A percentile compares a stretch with the other conserved stretches of the same genome.
phyloP scores from a whole-genome alignment of 1,284 basidiomycete species.

The Leccinum solheimii region DNA sequence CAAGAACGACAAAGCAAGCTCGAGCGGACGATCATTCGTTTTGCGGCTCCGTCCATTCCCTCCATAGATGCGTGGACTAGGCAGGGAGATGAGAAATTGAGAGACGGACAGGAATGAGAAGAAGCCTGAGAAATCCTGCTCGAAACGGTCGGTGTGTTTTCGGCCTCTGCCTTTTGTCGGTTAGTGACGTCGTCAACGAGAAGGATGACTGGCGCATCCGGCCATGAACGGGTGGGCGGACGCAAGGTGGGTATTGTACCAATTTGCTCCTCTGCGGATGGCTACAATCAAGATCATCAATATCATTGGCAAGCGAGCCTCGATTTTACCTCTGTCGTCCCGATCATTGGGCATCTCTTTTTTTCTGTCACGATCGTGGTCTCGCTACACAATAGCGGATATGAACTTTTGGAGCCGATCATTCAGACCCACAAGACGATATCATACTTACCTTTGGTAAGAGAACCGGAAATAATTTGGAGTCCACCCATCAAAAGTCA shows the following conservation, averaged over 20 bases:
- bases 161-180: slow-evolving; percentile 68
- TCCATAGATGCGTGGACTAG: slow-evolving; percentile 81
- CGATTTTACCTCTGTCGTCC: slow-evolving; percentile 77
- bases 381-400: slow-evolving; percentile 48
- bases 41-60: slow-evolving; percentile 53
- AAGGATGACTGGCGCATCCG: slow-evolving; percentile 61
- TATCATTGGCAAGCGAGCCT: too few relatives aligned
- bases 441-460: not conserved
- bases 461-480: not conserved
- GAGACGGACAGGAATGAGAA: not conserved
- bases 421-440: not conserved
- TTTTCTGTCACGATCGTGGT: slow-evolving; percentile 76
- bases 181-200: slow-evolving; percentile 93
- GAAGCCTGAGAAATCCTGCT: slow-evolving; percentile 40
- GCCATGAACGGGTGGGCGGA: slow-evolving; percentile 54
- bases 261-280: slow-evolving; percentile 81
- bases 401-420: not conserved
- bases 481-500: not conserved
- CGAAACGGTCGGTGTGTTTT: slow-evolving; percentile 65
- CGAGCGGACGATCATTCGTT: too few relatives aligned
- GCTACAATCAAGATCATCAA: slow-evolving; percentile 43
- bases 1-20: too few relatives aligned
- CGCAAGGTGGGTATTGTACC: slow-evolving; percentile 79
- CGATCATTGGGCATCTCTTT: slow-evolving; percentile 86
- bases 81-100: not conserved